Evolutionary conservation across 805 yeast genomes (phyloP).

Genomic region (Yarrowia sp.): DNA sequence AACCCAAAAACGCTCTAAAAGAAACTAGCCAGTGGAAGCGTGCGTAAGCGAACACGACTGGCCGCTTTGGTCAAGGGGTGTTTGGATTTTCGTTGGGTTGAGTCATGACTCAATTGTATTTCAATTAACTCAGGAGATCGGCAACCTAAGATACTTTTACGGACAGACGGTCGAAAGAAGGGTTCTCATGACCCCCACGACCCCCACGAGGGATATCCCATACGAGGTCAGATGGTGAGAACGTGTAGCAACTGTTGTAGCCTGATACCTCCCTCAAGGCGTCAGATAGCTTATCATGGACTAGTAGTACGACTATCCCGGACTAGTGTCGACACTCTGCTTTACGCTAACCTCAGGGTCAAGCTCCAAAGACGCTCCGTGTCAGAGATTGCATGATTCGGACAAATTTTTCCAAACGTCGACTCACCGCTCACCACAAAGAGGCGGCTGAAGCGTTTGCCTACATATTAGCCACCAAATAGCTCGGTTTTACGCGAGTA

Average conservation of each 20-base stretch:
- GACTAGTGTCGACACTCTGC: too few species aligned
- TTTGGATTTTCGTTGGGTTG: not conserved
- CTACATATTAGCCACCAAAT: conserved; percentile 12
- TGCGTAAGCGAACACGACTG: conserved; percentile 26
- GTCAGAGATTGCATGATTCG: not conserved
- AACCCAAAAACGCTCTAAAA: not conserved
- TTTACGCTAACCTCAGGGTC: conserved; percentile 3
- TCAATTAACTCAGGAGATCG: conserved; percentile 10
- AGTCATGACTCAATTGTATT: conserved; percentile 17
- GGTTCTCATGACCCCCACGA: conserved; percentile 14
- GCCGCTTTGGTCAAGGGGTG: not conserved
- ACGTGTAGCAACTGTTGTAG: too few species aligned
- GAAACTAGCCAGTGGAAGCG: not conserved
- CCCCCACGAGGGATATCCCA: not conserved
- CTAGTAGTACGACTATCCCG: too few species aligned
- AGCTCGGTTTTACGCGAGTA: not conserved
- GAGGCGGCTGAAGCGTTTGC: conserved; percentile 26
- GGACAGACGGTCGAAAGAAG: not conserved
- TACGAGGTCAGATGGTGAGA: too few species aligned
- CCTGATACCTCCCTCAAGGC: too few species aligned
- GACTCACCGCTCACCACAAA: not conserved
- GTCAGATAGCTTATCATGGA: too few species aligned
- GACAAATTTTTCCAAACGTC: not conserved
- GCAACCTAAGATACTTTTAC: conserved; percentile 1
- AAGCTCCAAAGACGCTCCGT: not conserved